A percentile compares a stretch with the other conserved stretches of the same genome.
Evolutionary conservation across 2,329 filamentous ascomycete species (phyloP).

Genomic region (Calonectria henricotiae): DNA sequence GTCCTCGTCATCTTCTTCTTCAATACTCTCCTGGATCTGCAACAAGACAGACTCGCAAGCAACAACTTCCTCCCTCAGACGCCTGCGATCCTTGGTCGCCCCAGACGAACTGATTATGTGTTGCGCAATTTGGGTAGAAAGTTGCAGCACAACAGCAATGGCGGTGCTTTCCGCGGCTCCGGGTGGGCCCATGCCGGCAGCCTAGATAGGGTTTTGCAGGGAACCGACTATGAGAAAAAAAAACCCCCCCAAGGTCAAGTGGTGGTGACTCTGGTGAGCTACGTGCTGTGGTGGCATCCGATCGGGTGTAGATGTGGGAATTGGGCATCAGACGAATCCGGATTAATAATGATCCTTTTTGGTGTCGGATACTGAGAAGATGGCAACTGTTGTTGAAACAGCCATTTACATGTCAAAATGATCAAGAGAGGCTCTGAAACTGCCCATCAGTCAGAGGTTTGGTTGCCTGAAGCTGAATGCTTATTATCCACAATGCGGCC

Average conservation of each 20-base stretch:
- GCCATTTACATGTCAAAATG: neutral
- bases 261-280: neutral
- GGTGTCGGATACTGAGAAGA: neutral
- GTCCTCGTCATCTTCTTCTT: neutral
- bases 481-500: neutral
- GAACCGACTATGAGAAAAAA: neutral
- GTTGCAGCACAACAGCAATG: neutral
- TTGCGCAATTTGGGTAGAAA: slow-evolving; percentile 8
- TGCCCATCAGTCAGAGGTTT: neutral
- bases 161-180: neutral
- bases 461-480: neutral
- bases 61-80: slow-evolving; percentile 12
- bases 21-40: slow-evolving; percentile 12
- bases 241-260: too few relatives aligned
- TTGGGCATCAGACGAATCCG: slow-evolving; percentile 2
- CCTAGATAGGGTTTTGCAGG: slow-evolving; percentile 1
- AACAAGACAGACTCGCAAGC: slow-evolving; percentile 11
- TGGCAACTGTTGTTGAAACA: neutral
- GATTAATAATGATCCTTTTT: slow-evolving; percentile 16
- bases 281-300: neutral
- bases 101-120: neutral
- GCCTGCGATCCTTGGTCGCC: slow-evolving; percentile 10
- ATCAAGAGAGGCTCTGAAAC: neutral
- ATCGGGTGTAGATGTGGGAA: neutral
- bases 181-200: slow-evolving; percentile 16